These are phyloP conservation scores for Pyrenula aspistea DNA, from an alignment of 495 filamentous ascomycete genomes.

Conservation along the genomic window DNA sequence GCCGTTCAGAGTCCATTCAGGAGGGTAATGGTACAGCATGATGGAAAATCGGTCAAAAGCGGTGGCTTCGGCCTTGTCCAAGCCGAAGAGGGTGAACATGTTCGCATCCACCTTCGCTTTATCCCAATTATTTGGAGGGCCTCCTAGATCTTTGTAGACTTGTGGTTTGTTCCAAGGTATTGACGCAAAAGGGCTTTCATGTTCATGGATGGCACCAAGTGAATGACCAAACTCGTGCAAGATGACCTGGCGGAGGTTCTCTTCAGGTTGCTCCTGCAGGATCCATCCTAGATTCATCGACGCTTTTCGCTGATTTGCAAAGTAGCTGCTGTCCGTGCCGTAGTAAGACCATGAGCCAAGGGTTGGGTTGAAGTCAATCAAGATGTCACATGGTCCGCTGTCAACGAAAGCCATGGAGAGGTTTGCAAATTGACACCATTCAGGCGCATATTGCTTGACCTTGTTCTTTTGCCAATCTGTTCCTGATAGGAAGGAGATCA, in stretches of 20 bases:
- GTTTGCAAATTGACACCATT: too few relatives aligned
- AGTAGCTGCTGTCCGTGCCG: too few relatives aligned
- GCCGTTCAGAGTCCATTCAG: constrained; percentile 4
- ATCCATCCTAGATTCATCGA: too few relatives aligned
- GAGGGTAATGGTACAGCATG: constrained; percentile 8
- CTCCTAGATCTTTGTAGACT: background rate
- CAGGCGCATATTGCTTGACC: too few relatives aligned
- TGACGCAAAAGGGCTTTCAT: constrained; percentile 7
- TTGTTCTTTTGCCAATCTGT: too few relatives aligned
- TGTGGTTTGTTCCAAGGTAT: constrained; percentile 2
- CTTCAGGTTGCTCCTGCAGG: too few relatives aligned
- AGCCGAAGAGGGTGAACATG: constrained; percentile 1
- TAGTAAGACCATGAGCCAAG: too few relatives aligned
- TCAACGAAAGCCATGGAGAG: too few relatives aligned
- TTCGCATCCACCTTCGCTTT: constrained; percentile 5
- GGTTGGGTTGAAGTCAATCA: too few relatives aligned
- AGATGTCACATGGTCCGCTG: too few relatives aligned
- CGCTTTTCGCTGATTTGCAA: too few relatives aligned
- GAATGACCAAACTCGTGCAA: constrained; percentile 17
- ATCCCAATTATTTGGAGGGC: constrained; percentile 4
- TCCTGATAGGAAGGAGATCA: too few relatives aligned
- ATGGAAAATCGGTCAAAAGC: constrained; percentile 8
- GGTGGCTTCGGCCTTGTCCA: constrained; percentile 2
- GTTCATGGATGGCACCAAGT: constrained; percentile 14
- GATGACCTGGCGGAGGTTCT: constrained; percentile 5